A percentile compares a stretch with the other conserved stretches of the same genome.
Conservation (phyloP, 2,329 filamentous ascomycete species). For the Dactylellina haptotyla region DNA sequence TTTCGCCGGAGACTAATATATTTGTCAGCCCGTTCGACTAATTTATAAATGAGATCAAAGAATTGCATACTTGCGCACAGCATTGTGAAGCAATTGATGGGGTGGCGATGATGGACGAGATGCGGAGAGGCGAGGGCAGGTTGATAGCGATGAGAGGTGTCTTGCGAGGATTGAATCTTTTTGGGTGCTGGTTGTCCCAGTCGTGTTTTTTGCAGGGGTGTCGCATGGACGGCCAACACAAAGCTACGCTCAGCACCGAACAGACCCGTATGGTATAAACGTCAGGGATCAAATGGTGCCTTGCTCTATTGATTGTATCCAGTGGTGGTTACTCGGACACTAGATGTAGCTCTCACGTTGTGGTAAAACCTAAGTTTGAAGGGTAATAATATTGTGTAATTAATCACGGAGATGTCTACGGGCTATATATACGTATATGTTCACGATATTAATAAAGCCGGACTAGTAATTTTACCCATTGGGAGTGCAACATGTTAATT, state of each 20-base stretch:
- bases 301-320: no score
- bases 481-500: no score
- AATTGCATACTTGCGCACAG: conserved; percentile 49
- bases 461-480: no score
- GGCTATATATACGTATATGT: no score
- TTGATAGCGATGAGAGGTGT: conserved; percentile 19
- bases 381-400: no score
- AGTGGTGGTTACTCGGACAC: no score
- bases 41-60: not conserved
- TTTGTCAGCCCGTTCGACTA: not conserved
- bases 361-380: no score
- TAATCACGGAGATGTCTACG: no score
- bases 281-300: no score
- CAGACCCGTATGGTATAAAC: no score
- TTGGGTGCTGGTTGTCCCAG: conserved; percentile 29
- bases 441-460: no score
- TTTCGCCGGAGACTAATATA: conserved; percentile 86
- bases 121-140: conserved; percentile 6
- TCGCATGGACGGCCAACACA: conserved; percentile 14
- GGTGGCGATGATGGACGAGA: conserved; percentile 5
- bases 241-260: not conserved
- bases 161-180: conserved; percentile 13
- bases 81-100: conserved; percentile 45
- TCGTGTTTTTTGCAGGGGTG: conserved; percentile 52
- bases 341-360: no score